Conservation (phyloP, 495 filamentous ascomycete species). For the Penicillium cataractarum region DNA sequence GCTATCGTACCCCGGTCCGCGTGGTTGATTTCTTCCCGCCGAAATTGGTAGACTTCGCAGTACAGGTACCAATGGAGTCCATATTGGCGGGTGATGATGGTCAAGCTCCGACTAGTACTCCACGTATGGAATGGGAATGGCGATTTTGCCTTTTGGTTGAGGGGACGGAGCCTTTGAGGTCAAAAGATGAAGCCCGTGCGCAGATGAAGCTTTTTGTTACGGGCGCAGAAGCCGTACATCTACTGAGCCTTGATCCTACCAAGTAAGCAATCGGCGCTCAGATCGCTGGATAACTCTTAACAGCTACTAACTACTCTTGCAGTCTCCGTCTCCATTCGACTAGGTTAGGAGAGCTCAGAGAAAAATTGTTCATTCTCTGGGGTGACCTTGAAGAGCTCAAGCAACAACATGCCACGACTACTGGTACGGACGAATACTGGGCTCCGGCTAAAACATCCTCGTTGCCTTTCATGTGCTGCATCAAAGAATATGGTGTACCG, state of each 20-base stretch:
- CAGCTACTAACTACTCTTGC: slow-evolving; percentile 5
- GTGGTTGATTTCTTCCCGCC: slow-evolving; percentile 82
- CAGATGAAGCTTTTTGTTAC: slow-evolving; percentile 68
- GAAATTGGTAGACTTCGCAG: slow-evolving; percentile 73
- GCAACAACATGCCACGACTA: slow-evolving; percentile 9
- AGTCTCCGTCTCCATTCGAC: slow-evolving; percentile 59
- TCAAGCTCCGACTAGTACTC: slow-evolving; percentile 36
- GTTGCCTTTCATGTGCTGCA: slow-evolving; percentile 43
- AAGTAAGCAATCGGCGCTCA: slow-evolving; percentile 54
- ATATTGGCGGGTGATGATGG: slow-evolving; percentile 50
- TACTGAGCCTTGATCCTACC: slow-evolving; percentile 67
- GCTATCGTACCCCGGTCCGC: slow-evolving; percentile 68
- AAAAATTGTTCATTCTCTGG: slow-evolving; percentile 83
- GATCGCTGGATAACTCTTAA: background rate
- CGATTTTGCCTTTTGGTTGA: slow-evolving; percentile 75
- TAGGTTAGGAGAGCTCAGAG: slow-evolving; percentile 55
- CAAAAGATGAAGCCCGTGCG: slow-evolving; percentile 37
- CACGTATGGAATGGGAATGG: slow-evolving; percentile 69
- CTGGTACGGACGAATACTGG: slow-evolving; percentile 7
- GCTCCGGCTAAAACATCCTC: slow-evolving; percentile 21
- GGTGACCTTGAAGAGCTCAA: slow-evolving; percentile 80
- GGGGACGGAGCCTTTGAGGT: slow-evolving; percentile 46
- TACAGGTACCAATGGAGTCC: slow-evolving; percentile 48
- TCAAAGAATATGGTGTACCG: slow-evolving; percentile 58
- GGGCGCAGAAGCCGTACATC: slow-evolving; percentile 62